Conservation (phyloP, 2,329 filamentous ascomycete species). For the Epichloe bromicola region DNA sequence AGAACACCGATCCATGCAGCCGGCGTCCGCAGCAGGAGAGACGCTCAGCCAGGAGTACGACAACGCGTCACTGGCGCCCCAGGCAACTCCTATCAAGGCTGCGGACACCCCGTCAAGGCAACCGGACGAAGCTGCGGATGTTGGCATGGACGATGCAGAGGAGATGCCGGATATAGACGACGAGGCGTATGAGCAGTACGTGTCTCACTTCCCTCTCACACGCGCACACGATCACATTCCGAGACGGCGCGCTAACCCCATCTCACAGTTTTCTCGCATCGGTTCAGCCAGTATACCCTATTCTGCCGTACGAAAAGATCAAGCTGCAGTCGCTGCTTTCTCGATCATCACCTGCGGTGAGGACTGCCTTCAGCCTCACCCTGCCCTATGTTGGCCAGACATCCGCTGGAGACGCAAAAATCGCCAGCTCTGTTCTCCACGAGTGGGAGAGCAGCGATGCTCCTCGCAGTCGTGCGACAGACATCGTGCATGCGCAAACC, state of each 20-base stretch:
- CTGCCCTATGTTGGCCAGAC: constrained; percentile 40
- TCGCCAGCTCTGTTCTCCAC: constrained; percentile 33
- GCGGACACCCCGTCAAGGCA: constrained; percentile 24
- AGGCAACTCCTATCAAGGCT: constrained; percentile 26
- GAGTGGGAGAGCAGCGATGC: constrained; percentile 36
- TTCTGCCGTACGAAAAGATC: constrained; percentile 45
- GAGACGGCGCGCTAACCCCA: background rate
- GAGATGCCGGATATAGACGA: constrained; percentile 23
- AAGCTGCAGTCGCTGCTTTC: constrained; percentile 43
- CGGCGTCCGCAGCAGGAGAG: constrained; percentile 24
- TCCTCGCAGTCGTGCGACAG: constrained; percentile 24
- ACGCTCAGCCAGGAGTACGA: constrained; percentile 20
- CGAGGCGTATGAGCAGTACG: constrained; percentile 32
- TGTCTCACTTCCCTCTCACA: background rate
- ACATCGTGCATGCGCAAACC: constrained; percentile 52
- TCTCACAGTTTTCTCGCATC: constrained; percentile 43
- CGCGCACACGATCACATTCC: background rate
- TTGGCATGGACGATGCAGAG: constrained; percentile 15
- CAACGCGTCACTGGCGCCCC: constrained; percentile 32
- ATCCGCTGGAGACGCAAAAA: constrained; percentile 28
- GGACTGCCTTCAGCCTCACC: constrained; percentile 52
- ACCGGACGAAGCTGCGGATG: constrained; percentile 21
- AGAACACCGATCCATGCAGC: constrained; percentile 32
- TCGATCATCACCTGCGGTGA: constrained; percentile 41
- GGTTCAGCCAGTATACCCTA: constrained; percentile 54